A percentile compares a stretch with the other conserved stretches of the same genome.
phyloP scores from a whole-genome alignment of 148 eudicot species.

The Spergularia marina region DNA sequence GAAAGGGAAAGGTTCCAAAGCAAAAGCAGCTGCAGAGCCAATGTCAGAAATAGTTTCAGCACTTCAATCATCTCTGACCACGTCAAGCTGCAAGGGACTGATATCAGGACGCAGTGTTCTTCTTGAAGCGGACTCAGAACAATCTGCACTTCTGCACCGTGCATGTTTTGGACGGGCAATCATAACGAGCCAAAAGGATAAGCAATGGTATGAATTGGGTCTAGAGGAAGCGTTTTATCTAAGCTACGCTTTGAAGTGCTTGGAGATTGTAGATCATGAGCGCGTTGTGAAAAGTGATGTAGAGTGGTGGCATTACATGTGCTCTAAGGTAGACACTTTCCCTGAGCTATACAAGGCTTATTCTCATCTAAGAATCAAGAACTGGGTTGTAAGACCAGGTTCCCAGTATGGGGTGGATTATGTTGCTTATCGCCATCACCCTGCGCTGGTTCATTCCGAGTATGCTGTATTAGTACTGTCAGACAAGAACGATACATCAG shows the following conservation, averaged over 20 bases:
- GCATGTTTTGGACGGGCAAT: conserved; percentile 66
- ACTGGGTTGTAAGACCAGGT: conserved; percentile 77
- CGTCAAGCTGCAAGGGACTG: conserved; percentile 44
- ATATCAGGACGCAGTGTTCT: conserved; percentile 54
- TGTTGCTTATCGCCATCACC: conserved; percentile 82
- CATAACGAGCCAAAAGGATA: conserved; percentile 49
- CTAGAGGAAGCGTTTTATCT: conserved; percentile 69
- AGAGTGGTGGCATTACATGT: conserved; percentile 60
- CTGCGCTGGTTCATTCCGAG: conserved; percentile 73
- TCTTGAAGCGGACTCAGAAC: conserved; percentile 41
- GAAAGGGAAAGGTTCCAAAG: conserved; percentile 51
- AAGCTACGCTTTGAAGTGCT: conserved; percentile 46
- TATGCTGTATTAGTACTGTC: conserved; percentile 67
- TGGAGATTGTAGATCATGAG: conserved; percentile 43
- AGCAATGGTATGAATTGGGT: conserved; percentile 62
- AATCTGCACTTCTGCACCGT: conserved; percentile 52
- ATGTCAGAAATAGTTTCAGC: conserved; percentile 51
- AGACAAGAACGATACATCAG: conserved; percentile 25
- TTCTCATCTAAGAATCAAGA: conserved; percentile 56
- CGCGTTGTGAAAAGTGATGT: conserved; percentile 29
- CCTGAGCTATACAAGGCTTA: conserved; percentile 53
- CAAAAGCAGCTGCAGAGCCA: conserved; percentile 49
- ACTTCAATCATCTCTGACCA: conserved; percentile 45
- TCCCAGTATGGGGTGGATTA: conserved; percentile 82
- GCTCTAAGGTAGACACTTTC: conserved; percentile 38